Base-by-base conservation (phyloP, 352 stramenopile genomes). In the Pythium sukuiense region DNA sequence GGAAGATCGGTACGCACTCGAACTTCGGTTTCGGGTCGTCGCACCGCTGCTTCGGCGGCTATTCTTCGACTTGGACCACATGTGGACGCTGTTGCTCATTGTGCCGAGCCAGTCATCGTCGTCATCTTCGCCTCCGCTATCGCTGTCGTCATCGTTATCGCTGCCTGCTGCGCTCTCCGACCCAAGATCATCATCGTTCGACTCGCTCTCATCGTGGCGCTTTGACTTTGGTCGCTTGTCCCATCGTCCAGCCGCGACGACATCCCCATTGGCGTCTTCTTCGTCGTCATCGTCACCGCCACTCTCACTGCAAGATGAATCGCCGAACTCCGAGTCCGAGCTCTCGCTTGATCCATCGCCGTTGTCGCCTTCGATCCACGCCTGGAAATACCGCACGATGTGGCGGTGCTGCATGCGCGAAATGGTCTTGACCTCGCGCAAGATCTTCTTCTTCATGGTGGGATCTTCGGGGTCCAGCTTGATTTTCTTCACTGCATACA, bases 401-500 rank as follows among this genome's bases (percentile, higher is more conserved):
- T 99, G 95, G 39, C 96, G 94, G 56, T 99, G 96, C 55, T 96
- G 92, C 89, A 99, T 97, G 45, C 93, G 79, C 35, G 93, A 98
- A 87, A 99, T 98, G 1, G 93, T 98, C 57, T 96, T 98, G 20
- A 99, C 95, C 73, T 99, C 96, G 37, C 96, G 84, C 55, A 97
- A 60, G 30, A 99, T 89, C 62, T 98, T 98, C 79, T 93, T 93
- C 76, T 99, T 98, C 88, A 97, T 96, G 0, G 82, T 90, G 55
- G 88, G 88, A 59, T 96, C 88, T 7, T 95, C 80, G 0, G 88
- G 76, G 41, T 96, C 86, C 30, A 96, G 65, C 50, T 95, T 96
- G 0, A 96, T 73, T 58, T 93, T 93, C 72, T 96, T 96, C 12
- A 96, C 85, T 2, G 88, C 88, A 48, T 96, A 96, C 16, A 93